Base-by-base conservation (phyloP, 2,329 filamentous ascomycete species). In the Cryphonectria carpinicola region DNA sequence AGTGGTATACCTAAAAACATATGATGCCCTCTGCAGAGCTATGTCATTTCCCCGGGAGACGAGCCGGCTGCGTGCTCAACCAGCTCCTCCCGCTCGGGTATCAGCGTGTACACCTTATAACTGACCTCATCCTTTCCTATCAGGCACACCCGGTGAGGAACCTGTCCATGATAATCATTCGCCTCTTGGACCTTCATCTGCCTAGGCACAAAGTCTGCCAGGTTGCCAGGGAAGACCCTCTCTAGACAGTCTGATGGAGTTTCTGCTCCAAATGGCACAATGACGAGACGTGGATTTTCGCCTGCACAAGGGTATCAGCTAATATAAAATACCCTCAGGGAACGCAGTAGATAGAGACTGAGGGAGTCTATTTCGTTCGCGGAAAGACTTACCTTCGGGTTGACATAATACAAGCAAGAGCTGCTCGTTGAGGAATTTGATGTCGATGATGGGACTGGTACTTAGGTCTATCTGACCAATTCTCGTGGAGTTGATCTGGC, bases 371-470 rank as follows among this genome's bases (percentile, higher is more conserved):
- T 28, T 11, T 64, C 32, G 19, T 49, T 28, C 17, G 10, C 4
- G 19, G 32, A 22, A 52, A 5, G 28, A 72, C 74, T 58, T 76
- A 84, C 85, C 82, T 75, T 77, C 76, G 35, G 67, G 74, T 60
- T 78, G 76, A 80, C 86, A 87, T 1, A 94, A 84, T 1, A 93
- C 74, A 67, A 94, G 83, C 1, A 94, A 78, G 0, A 82, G 84
- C 17, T 84, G 79, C 69, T 92, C 88, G 75, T 91, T 85, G 60
- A 93, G 84, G 76, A 94, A 93, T 76, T 91, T 90, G 19, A 92
- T 79, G 77, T 94, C 90, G 28, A 88, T 78, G 22, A 90, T 80
- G n/a, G 78, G 80, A 14, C 80, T 81, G 7, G 19, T 46, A 32
- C 41, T 61, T 46, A 68, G 58, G 58, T 63, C 43, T 49, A 65